Evolutionary conservation across 805 yeast species (phyloP).

Genomic region (Nakazawaea sp.): DNA sequence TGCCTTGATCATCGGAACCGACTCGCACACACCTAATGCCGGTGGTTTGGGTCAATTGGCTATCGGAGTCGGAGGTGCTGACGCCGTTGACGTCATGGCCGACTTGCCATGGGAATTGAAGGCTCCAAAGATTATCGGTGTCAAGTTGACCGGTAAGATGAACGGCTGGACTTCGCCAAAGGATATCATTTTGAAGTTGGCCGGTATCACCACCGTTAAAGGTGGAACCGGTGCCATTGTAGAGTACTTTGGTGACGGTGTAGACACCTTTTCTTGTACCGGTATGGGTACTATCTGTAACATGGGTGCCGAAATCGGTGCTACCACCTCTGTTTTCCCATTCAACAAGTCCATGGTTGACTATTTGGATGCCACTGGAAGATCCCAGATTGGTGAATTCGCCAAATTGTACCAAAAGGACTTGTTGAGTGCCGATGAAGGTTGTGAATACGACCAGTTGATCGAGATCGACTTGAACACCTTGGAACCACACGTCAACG

Average conservation of each 20-base stretch:
- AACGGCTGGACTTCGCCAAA: conserved; percentile 96
- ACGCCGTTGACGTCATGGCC: conserved; percentile 96
- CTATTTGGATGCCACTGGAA: conserved; percentile 76
- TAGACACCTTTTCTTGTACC: conserved; percentile 80
- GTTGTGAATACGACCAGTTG: conserved; percentile 86
- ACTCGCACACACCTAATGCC: conserved; percentile 98
- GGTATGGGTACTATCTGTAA: conserved; percentile 99
- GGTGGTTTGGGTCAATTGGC: conserved; percentile 99
- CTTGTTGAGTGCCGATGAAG: conserved; percentile 77
- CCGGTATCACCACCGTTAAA: conserved; percentile 89
- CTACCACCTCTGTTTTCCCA: conserved; percentile 97
- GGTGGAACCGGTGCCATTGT: conserved; percentile 98
- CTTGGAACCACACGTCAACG: conserved; percentile 92
- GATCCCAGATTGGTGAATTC: conserved; percentile 76
- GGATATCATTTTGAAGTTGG: conserved; percentile 89
- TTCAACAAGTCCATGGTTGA: conserved; percentile 45
- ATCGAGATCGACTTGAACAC: conserved; percentile 82
- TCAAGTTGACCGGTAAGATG: conserved; percentile 82
- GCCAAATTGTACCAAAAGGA: conserved; percentile 44
- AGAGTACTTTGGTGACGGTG: conserved; percentile 97
- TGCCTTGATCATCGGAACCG: conserved; percentile 94
- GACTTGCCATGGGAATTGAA: conserved; percentile 98
- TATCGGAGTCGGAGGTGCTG: conserved; percentile 99
- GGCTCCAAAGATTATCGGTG: conserved; percentile 94
- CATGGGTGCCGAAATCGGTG: conserved; percentile 99